A percentile compares a stretch with the other conserved stretches of the same genome.
Evolutionary conservation across 371 early-diverging fungal genomes (phyloP).

Genomic region (Catenaria anguillulae): DNA sequence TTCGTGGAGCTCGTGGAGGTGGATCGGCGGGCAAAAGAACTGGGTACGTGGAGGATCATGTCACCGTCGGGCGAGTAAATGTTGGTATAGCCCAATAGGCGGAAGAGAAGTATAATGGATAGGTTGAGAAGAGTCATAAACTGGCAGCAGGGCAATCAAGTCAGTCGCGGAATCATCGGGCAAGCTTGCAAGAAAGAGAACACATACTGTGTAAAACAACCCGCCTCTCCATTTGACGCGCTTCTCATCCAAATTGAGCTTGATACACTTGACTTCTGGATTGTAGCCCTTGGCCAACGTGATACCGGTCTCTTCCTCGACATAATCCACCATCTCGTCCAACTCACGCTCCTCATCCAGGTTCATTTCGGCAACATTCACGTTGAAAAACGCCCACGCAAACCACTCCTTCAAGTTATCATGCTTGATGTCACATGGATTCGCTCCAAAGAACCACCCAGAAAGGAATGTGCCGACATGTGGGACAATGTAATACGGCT

Average conservation of each 20-base stretch:
- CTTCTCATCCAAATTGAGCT: constrained; percentile 1
- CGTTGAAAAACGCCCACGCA: constrained; percentile 3
- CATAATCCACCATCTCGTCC: not conserved
- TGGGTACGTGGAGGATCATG: not conserved
- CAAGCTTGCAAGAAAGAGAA: too few species aligned
- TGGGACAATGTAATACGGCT: constrained; percentile 1
- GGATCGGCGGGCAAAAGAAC: not conserved
- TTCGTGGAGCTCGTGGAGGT: too few species aligned
- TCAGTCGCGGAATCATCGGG: too few species aligned
- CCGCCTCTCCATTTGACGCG: constrained; percentile 1
- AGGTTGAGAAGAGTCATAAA: not conserved
- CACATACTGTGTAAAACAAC: not conserved
- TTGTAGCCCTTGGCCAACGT: not conserved
- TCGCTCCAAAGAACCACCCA: constrained; percentile 7
- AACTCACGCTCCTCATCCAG: not conserved
- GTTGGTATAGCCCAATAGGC: not conserved
- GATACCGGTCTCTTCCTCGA: not conserved
- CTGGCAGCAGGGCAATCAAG: not conserved
- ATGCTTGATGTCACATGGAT: not conserved
- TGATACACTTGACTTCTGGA: constrained; percentile 2
- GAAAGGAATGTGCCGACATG: constrained; percentile 5
- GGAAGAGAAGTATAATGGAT: not conserved
- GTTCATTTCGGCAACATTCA: not conserved
- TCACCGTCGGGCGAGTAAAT: not conserved
- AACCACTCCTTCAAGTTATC: constrained; percentile 6